A percentile compares a stretch with the other conserved stretches of the same genome.
phyloP scores from a whole-genome alignment of 2,329 filamentous ascomycete genomes.

The Sporothrix brasiliensis region DNA sequence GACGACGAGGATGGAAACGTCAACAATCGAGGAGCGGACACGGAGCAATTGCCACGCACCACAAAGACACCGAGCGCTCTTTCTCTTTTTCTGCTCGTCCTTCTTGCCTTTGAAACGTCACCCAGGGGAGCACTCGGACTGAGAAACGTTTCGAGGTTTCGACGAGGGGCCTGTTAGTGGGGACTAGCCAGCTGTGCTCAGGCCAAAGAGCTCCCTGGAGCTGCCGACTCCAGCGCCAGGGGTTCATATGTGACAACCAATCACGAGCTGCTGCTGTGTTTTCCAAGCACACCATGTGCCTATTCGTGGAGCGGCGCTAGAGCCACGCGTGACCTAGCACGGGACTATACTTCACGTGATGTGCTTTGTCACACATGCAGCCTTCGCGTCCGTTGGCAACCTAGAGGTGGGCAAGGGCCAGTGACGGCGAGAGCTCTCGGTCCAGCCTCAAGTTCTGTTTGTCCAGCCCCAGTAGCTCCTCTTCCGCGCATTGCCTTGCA shows the following conservation, averaged over 20 bases:
- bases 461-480: constrained; percentile 7
- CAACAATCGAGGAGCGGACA: constrained; percentile 13
- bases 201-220: constrained; percentile 26
- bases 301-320: not conserved
- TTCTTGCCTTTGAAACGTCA: constrained; percentile 27
- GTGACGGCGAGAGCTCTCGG: constrained; percentile 20
- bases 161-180: constrained; percentile 22
- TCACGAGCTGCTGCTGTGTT: not conserved
- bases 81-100: not conserved
- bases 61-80: not conserved
- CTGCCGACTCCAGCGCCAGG: constrained; percentile 19
- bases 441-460: constrained; percentile 22
- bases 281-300: constrained; percentile 6
- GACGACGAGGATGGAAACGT: constrained; percentile 12
- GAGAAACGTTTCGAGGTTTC: constrained; percentile 30
- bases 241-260: constrained; percentile 28
- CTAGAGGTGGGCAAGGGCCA: constrained; percentile 26
- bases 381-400: constrained; percentile 33
- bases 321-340: not conserved
- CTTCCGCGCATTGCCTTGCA: not conserved
- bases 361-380: not conserved
- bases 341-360: not conserved
- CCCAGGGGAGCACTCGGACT: constrained; percentile 20
- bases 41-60: not conserved
- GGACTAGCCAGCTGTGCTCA: not conserved